Percentiles rank a stretch among this genome's conserved stretches.
Evolutionary conservation across 2,329 filamentous ascomycete species (phyloP).

Genomic region (Alternaria ethzedia): DNA sequence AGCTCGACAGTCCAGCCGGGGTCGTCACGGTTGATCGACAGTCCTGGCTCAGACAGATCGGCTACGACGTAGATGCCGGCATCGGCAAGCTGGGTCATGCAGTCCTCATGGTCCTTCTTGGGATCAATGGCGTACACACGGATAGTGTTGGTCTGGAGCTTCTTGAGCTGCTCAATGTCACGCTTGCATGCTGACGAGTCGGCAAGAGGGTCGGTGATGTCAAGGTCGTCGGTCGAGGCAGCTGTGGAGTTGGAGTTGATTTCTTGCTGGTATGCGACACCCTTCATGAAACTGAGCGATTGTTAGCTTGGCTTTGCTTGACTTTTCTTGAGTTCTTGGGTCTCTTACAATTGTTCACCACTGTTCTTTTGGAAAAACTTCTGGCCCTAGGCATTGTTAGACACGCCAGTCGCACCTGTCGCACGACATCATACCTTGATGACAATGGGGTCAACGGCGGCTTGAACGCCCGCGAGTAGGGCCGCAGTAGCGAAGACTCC

Average conservation of each 20-base stretch:
- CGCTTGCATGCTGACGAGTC: conserved; percentile 75
- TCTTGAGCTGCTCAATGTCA: conserved; percentile 80
- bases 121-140: conserved; percentile 95
- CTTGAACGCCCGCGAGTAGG: conserved; percentile 59
- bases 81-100: conserved; percentile 82
- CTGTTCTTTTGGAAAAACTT: conserved; percentile 92
- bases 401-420: conserved; percentile 1
- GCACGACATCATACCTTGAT: conserved; percentile 65
- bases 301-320: conserved; percentile 21
- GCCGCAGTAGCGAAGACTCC: conserved; percentile 58
- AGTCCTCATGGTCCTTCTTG: conserved; percentile 74
- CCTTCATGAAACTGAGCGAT: conserved; percentile 75
- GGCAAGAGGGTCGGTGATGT: conserved; percentile 83
- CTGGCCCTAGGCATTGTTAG: conserved; percentile 61
- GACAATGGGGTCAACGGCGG: conserved; percentile 68
- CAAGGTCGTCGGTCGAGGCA: conserved; percentile 52
- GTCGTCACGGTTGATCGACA: conserved; percentile 83
- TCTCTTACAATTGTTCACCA: conserved; percentile 67
- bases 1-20: conserved; percentile 81
- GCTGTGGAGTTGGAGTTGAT: conserved; percentile 59
- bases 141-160: conserved; percentile 83
- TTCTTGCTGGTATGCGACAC: conserved; percentile 94
- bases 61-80: conserved; percentile 95
- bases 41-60: conserved; percentile 80
- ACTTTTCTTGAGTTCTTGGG: not conserved